Evolutionary conservation across 2,329 filamentous ascomycete species (phyloP), one percentile per base, ranked within the genome.

Genomic region (Fonsecaea erecta): DNA sequence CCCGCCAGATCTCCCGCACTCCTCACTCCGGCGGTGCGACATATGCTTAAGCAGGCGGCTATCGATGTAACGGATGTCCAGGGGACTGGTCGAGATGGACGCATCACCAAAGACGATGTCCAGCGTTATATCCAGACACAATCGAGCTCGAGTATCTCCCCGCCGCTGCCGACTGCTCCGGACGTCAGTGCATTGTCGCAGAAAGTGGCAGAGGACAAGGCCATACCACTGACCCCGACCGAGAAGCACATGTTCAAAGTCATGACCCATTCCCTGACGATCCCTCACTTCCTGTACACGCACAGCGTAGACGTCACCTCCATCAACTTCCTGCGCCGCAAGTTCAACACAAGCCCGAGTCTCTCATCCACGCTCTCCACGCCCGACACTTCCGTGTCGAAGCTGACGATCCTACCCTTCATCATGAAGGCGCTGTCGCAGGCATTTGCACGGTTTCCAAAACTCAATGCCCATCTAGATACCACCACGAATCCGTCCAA

Each of bases 161-260:
- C 76, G 32, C 57, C 76, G 54, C 70, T 75, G 55, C 70, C 77
- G 67, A 71, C 76, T 24, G 72, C 78, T 7, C 58, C n/a, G n/a
- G n/a, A 16, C 18, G 14, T 9, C 28, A 9, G 1, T 12, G 7
- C 43, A 21, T 12, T 7, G 52, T 32, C 18, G 12, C 28, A 8
- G 18, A n/a, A 53, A 7, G 14, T 24, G 12, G 18, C 9, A 18
- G 70, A 76, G 54, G 61, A 71, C 14, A 63, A 73, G 40, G 73
- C 78, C 30, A 71, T 26, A 80, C 82, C 1, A 78, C 79, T 99
- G 66, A 91, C 90, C 14, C 88, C 88, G 48, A 90, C 90, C 9
- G 94, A 98, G 79, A 84, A 86, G 37, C 90, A 92, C 75, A 99
- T 99, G 95, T 98, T 96, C 87, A 97, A 96, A 81, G 85, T 88